Evolutionary conservation across 2,329 filamentous ascomycete genomes (phyloP).

Genomic region (Nigrospora osmanthi): DNA sequence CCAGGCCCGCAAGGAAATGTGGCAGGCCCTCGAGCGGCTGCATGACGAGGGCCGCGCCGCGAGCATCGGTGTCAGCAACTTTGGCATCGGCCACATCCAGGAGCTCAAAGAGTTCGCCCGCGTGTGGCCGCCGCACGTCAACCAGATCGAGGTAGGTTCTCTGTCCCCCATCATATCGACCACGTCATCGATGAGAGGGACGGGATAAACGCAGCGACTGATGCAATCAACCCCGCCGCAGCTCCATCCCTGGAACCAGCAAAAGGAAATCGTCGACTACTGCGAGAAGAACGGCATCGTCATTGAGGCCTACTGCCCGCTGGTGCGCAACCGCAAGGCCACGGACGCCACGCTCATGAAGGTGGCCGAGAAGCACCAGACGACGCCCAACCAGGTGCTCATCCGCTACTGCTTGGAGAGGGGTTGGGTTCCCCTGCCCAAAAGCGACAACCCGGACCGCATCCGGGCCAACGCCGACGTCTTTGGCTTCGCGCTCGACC

Average conservation of each 20-base stretch:
- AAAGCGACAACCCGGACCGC: slow-evolving; percentile 51
- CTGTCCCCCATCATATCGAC: no score
- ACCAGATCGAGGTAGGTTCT: slow-evolving; percentile 57
- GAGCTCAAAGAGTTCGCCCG: slow-evolving; percentile 60
- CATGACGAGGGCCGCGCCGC: slow-evolving; percentile 50
- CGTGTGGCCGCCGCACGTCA: slow-evolving; percentile 48
- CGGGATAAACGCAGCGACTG: no score
- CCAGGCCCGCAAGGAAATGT: slow-evolving; percentile 49
- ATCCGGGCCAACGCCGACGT: slow-evolving; percentile 55
- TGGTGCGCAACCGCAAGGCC: slow-evolving; percentile 54
- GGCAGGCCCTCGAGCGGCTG: slow-evolving; percentile 57
- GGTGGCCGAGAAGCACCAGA: slow-evolving; percentile 51
- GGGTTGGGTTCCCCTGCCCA: slow-evolving; percentile 59
- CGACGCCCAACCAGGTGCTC: slow-evolving; percentile 56
- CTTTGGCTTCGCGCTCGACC: slow-evolving; percentile 49
- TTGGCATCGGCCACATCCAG: slow-evolving; percentile 58
- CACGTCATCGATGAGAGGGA: no score
- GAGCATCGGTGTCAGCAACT: slow-evolving; percentile 60
- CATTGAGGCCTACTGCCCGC: slow-evolving; percentile 43
- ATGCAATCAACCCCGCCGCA: slow-evolving; percentile 19
- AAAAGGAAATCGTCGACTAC: slow-evolving; percentile 27
- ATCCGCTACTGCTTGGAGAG: slow-evolving; percentile 66
- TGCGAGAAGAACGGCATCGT: slow-evolving; percentile 56
- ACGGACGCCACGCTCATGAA: slow-evolving; percentile 48
- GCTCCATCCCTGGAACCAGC: slow-evolving; percentile 67